A percentile compares a stretch with the other conserved stretches of the same genome.
Evolutionary conservation across 179 eudicot genomes (phyloP).

Genomic region (Corrigiola litoralis): DNA sequence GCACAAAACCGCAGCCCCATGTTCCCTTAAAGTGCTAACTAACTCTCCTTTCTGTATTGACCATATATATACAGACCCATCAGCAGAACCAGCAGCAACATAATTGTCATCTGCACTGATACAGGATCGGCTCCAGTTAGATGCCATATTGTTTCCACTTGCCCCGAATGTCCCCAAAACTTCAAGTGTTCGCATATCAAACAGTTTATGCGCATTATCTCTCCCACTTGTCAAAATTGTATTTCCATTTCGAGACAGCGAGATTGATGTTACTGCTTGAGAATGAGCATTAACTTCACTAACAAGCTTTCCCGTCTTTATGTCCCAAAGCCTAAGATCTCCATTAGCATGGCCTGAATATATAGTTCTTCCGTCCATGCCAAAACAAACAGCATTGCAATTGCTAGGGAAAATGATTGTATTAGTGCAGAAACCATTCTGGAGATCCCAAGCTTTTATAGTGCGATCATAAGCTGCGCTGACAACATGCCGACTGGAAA

Average conservation of each 20-base stretch:
- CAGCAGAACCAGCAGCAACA: slow-evolving; percentile 94
- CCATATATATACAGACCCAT: slow-evolving; percentile 85
- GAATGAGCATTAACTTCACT: slow-evolving; percentile 94
- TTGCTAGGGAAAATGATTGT: slow-evolving; percentile 80
- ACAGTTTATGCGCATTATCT: slow-evolving; percentile 84
- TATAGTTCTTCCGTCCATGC: slow-evolving; percentile 78
- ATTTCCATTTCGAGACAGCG: slow-evolving; percentile 73
- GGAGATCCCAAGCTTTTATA: slow-evolving; percentile 89
- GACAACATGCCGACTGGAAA: slow-evolving; percentile 61
- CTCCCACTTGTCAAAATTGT: slow-evolving; percentile 81
- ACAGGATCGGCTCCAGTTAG: slow-evolving; percentile 96
- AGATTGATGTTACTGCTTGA: slow-evolving; percentile 65
- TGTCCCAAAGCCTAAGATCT: slow-evolving; percentile 84
- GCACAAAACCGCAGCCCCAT: slow-evolving; percentile 67
- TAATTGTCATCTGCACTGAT: slow-evolving; percentile 84
- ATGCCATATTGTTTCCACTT: slow-evolving; percentile 66
- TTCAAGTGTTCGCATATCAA: slow-evolving; percentile 75
- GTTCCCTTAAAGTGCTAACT: slow-evolving; percentile 82
- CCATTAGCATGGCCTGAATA: slow-evolving; percentile 95
- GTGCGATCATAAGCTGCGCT: slow-evolving; percentile 92
- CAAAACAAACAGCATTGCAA: slow-evolving; percentile 71
- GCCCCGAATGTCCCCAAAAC: slow-evolving; percentile 74
- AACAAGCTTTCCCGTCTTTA: slow-evolving; percentile 68
- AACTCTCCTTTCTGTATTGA: slow-evolving; percentile 57
- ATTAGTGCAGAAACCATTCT: slow-evolving; percentile 75